These are phyloP conservation scores for Tripterygium wilfordii DNA, from an alignment of 177 flowering plant species.

Conservation along the genomic window DNA sequence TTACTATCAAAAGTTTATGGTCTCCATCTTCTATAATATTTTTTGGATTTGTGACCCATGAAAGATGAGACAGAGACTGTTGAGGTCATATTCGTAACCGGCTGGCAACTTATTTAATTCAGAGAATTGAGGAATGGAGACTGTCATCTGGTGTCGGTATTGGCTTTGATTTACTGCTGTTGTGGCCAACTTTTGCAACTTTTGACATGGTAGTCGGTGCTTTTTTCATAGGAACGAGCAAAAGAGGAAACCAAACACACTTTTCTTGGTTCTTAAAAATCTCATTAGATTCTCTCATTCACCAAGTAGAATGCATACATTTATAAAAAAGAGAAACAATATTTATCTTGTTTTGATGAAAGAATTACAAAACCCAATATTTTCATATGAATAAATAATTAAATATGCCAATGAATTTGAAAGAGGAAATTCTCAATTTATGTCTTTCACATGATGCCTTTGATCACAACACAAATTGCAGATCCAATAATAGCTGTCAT, in stretches of 20 bases:
- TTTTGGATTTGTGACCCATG: too few species aligned
- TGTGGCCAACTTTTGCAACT: too few species aligned
- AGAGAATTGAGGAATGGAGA: neutral
- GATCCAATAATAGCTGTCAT: conserved; percentile 16
- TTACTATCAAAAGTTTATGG: too few species aligned
- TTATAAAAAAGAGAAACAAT: too few species aligned
- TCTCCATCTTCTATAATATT: too few species aligned
- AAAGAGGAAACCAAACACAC: neutral
- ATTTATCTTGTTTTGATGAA: neutral
- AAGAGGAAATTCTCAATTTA: too few species aligned
- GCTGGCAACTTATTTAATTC: neutral
- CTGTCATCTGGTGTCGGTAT: neutral
- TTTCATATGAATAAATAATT: neutral
- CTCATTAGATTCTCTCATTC: neutral
- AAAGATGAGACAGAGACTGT: too few species aligned
- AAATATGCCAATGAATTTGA: neutral
- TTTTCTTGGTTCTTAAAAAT: neutral
- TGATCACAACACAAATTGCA: conserved; percentile 4
- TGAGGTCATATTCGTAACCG: too few species aligned
- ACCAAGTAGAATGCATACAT: too few species aligned
- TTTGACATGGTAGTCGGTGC: neutral
- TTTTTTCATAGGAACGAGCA: conserved; percentile 3
- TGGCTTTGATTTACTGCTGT: neutral
- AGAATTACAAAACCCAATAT: conserved; percentile 1
- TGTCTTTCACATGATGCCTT: conserved; percentile 11